Conservation (phyloP, 129 eudicot genomes). For the Flaveria linearis region DNA sequence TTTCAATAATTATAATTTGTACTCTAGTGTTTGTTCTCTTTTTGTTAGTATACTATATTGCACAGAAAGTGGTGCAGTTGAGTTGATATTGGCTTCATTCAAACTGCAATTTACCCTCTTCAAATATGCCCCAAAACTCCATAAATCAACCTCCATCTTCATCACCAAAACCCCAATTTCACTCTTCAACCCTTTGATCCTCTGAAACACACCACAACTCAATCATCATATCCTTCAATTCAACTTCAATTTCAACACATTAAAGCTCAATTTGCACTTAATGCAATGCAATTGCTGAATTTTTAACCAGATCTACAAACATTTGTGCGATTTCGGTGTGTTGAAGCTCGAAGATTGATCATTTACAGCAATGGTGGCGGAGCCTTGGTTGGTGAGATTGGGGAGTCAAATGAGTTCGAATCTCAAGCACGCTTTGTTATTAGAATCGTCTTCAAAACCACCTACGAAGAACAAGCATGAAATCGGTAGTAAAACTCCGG, state of each 20-base stretch:
- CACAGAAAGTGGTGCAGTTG: constrained; percentile 40
- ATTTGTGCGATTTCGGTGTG: background rate
- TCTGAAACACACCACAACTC: background rate
- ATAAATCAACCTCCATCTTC: constrained; percentile 10
- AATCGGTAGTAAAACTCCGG: constrained; percentile 30
- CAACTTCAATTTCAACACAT: constrained; percentile 13
- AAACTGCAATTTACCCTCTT: constrained; percentile 34
- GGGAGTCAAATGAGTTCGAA: constrained; percentile 74
- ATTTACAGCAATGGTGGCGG: constrained; percentile 71
- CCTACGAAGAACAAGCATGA: constrained; percentile 38
- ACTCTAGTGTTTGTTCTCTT: background rate
- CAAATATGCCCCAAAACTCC: constrained; percentile 23
- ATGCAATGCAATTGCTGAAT: constrained; percentile 8
- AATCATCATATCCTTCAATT: background rate
- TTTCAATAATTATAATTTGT: background rate
- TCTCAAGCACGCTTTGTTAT: constrained; percentile 62
- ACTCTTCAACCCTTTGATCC: background rate
- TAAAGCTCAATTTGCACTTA: constrained; percentile 10
- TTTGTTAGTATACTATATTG: constrained; percentile 17
- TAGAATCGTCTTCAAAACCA: constrained; percentile 49
- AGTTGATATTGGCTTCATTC: constrained; percentile 36
- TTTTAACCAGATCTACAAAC: constrained; percentile 29
- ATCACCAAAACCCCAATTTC: background rate
- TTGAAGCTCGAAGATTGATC: constrained; percentile 8
- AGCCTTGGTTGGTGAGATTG: constrained; percentile 68